These are phyloP conservation scores for Sphagnum tenellum DNA, from an alignment of 225 moss, liverwort and hornwort species.

Conservation along the genomic window DNA sequence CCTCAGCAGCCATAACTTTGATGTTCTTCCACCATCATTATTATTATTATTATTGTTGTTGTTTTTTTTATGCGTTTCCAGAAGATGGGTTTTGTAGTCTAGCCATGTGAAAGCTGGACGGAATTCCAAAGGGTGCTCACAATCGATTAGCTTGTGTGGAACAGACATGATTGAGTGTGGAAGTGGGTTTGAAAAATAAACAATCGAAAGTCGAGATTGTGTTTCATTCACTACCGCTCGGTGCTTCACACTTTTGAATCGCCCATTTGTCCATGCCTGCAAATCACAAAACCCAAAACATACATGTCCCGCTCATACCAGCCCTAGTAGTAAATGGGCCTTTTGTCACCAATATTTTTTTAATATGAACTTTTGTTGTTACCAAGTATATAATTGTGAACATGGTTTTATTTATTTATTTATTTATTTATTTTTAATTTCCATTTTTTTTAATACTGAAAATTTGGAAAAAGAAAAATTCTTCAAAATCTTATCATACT, in stretches of 20 bases:
- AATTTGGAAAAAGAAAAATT: no score
- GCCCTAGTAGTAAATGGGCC: no score
- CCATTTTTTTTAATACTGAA: no score
- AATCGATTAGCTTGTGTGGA: conserved; percentile 15
- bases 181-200: conserved; percentile 28
- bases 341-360: no score
- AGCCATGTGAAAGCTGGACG: conserved; percentile 32
- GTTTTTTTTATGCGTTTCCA: conserved; percentile 19
- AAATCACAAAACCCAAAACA: background rate
- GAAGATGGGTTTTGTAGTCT: conserved; percentile 22
- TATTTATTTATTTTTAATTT: no score
- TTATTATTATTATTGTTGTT: no score
- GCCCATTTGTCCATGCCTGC: conserved; percentile 54
- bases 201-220: conserved; percentile 32
- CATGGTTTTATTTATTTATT: no score
- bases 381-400: no score
- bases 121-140: conserved; percentile 15
- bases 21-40: conserved; percentile 23
- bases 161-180: conserved; percentile 8
- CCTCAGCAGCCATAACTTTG: conserved; percentile 26
- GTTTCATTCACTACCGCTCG: conserved; percentile 46
- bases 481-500: no score
- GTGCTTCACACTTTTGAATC: conserved; percentile 38
- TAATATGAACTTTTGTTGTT: no score
- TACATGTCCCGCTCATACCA: no score